These are phyloP conservation scores for Lantana camara DNA, from an alignment of 257 asterid genomes.

Conservation along the genomic window DNA sequence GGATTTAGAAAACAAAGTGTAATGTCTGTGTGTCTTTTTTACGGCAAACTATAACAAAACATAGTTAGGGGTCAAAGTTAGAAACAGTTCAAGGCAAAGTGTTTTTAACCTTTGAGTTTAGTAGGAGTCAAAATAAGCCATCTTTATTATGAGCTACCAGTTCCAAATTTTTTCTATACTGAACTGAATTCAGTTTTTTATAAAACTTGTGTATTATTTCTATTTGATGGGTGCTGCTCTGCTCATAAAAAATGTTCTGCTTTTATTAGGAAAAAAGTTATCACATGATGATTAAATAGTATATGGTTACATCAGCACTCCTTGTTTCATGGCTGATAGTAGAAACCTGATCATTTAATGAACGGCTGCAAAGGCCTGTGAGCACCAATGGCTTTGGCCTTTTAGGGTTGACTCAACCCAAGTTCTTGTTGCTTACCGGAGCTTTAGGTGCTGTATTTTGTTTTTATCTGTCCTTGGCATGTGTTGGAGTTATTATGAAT, in stretches of 20 bases:
- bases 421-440: background rate
- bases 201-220: conserved; percentile 5
- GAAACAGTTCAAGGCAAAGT: no score
- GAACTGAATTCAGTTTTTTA: conserved; percentile 9
- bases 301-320: background rate
- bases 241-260: conserved; percentile 15
- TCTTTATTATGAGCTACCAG: conserved; percentile 20
- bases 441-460: background rate
- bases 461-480: background rate
- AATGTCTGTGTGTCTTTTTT: no score
- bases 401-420: background rate
- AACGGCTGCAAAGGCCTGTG: background rate
- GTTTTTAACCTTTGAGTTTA: no score
- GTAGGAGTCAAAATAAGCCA: conserved; percentile 23
- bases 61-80: no score
- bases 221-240: conserved; percentile 14
- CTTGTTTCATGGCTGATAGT: background rate
- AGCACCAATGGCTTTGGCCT: background rate
- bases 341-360: background rate
- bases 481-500: background rate
- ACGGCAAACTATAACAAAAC: no score
- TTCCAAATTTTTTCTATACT: conserved; percentile 2
- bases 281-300: conserved; percentile 10
- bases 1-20: no score
- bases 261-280: conserved; percentile 15